These are phyloP conservation scores for Paracorniculantispora psalliotae DNA, from an alignment of 2,329 filamentous ascomycete genomes.

Conservation along the genomic window DNA sequence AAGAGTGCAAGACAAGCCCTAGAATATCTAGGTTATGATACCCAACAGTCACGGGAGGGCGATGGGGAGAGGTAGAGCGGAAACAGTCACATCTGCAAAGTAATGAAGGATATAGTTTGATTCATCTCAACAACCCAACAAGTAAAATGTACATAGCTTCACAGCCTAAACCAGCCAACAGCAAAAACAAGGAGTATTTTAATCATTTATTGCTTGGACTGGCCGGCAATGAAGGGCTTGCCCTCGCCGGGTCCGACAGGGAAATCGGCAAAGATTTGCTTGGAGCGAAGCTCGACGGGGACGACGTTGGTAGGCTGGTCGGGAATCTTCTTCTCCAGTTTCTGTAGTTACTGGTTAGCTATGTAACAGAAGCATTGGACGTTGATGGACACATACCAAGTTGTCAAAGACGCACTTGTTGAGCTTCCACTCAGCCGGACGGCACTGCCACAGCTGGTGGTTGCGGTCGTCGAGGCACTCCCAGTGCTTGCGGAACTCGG, in stretches of 20 bases:
- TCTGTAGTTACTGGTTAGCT: constrained; percentile 41
- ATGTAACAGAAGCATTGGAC: not conserved
- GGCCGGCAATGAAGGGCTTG: constrained; percentile 37
- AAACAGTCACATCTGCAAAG: not conserved
- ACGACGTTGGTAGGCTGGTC: constrained; percentile 64
- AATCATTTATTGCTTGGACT: constrained; percentile 31
- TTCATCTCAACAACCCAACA: constrained; percentile 10
- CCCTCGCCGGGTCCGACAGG: constrained; percentile 38
- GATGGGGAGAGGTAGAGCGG: no score
- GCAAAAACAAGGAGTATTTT: constrained; percentile 4
- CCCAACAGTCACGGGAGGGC: no score
- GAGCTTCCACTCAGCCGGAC: constrained; percentile 78
- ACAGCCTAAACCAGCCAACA: constrained; percentile 1
- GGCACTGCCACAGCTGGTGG: constrained; percentile 95
- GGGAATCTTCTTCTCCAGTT: constrained; percentile 76
- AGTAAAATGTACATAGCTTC: constrained; percentile 12
- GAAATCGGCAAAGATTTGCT: constrained; percentile 57
- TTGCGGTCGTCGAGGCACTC: constrained; percentile 95
- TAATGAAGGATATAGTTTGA: not conserved
- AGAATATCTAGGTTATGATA: no score
- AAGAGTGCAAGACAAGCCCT: no score
- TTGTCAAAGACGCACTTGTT: constrained; percentile 97
- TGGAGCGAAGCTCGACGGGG: constrained; percentile 68
- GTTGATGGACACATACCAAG: constrained; percentile 58
- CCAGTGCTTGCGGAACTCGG: constrained; percentile 91